Conservation (phyloP, 1,284 basidiomycete genomes). For the Leccinum variabile region DNA sequence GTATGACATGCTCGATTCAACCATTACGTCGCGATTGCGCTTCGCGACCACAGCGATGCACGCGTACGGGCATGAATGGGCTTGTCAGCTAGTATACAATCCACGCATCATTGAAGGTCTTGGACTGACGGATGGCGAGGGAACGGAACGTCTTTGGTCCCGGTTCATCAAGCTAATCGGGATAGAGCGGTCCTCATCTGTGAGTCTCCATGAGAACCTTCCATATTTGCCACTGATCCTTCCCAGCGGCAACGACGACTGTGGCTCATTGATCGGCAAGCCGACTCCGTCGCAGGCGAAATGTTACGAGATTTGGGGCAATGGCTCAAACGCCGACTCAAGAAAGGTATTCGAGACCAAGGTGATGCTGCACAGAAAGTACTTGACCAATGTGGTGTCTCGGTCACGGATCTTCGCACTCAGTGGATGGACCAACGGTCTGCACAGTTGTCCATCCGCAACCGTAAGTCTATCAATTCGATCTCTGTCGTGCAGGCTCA, state of each 20-base stretch:
- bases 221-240: not conserved
- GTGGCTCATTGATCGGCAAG: not conserved
- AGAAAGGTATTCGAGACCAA: not conserved
- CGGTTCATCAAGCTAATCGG: conserved; percentile 1
- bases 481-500: too few species aligned
- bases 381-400: not conserved
- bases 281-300: not conserved
- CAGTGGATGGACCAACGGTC: not conserved
- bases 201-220: not conserved
- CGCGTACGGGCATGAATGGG: conserved; percentile 4
- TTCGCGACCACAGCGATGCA: not conserved
- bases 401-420: not conserved
- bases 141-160: not conserved
- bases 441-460: not conserved
- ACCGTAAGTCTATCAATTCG: not conserved
- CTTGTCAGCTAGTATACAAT: conserved; percentile 1
- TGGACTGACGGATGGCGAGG: not conserved
- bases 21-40: not conserved
- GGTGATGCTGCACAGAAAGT: not conserved
- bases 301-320: not conserved
- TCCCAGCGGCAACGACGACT: not conserved
- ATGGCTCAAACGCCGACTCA: not conserved
- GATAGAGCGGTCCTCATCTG: not conserved
- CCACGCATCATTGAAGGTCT: not conserved
- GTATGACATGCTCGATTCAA: not conserved